Conservation (phyloP, 768 basidiomycete species). For the Dacryopinax primogenitus region DNA sequence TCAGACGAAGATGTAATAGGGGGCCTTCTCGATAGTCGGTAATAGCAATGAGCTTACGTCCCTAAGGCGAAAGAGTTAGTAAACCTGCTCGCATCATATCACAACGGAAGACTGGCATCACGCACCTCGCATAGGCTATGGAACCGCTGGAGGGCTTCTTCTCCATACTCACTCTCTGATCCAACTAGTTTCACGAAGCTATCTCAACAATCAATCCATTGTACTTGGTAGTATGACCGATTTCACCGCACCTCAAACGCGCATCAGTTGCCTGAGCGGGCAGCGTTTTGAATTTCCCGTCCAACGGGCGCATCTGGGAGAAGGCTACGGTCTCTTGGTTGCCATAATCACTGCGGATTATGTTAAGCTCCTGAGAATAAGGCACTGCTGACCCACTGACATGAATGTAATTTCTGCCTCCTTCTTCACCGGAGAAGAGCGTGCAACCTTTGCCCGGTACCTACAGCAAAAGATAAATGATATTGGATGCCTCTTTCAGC, state of each 20-base stretch:
- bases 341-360: constrained; percentile 52
- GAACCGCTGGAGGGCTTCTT: constrained; percentile 79
- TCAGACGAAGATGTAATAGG: constrained; percentile 75
- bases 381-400: not conserved
- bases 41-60: constrained; percentile 94
- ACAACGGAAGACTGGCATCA: not conserved
- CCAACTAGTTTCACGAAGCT: constrained; percentile 81
- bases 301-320: constrained; percentile 61
- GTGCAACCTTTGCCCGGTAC: constrained; percentile 83
- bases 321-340: constrained; percentile 84
- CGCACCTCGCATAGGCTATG: constrained; percentile 55
- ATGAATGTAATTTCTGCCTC: constrained; percentile 94
- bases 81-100: not conserved
- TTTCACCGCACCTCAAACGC: constrained; percentile 52
- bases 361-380: not conserved
- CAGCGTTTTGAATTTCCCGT: constrained; percentile 76
- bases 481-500: not conserved
- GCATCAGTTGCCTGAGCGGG: constrained; percentile 93
- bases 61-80: constrained; percentile 26
- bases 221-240: not conserved
- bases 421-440: constrained; percentile 75
- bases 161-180: constrained; percentile 71
- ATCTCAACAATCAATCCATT: constrained; percentile 3
- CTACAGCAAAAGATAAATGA: constrained; percentile 12
- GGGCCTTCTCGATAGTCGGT: constrained; percentile 73